A percentile compares a stretch with the other conserved stretches of the same genome.
These are phyloP conservation scores for Coemansia sp. DNA, from an alignment of 192 early-diverging fungal genomes.

Conservation along the genomic window DNA sequence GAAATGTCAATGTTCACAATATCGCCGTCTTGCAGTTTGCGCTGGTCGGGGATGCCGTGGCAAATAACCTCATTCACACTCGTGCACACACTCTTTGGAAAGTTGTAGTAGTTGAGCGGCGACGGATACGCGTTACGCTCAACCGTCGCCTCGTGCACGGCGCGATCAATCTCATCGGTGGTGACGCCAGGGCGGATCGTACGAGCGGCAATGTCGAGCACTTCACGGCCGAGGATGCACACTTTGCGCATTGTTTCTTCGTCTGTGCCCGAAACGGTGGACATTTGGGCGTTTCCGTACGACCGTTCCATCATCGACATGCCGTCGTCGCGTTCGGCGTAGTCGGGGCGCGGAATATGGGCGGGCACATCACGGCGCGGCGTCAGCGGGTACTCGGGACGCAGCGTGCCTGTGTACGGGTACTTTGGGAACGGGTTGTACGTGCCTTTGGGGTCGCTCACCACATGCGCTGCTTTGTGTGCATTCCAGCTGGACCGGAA, in stretches of 20 bases:
- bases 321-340: slow-evolving; percentile 61
- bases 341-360: slow-evolving; percentile 69
- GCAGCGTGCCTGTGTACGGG: slow-evolving; percentile 63
- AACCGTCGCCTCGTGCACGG: slow-evolving; percentile 92
- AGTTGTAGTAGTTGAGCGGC: slow-evolving; percentile 93
- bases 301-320: slow-evolving; percentile 71
- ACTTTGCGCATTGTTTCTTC: slow-evolving; percentile 77
- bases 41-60: slow-evolving; percentile 96
- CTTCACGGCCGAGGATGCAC: slow-evolving; percentile 81
- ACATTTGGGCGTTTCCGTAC: slow-evolving; percentile 68
- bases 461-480: slow-evolving; percentile 42
- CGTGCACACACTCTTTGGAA: slow-evolving; percentile 95
- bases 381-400: slow-evolving; percentile 74
- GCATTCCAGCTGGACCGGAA: slow-evolving; percentile 67
- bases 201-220: slow-evolving; percentile 81
- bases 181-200: slow-evolving; percentile 82
- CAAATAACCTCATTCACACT: slow-evolving; percentile 92
- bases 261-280: slow-evolving; percentile 65
- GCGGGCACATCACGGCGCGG: slow-evolving; percentile 65
- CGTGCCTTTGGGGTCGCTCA: slow-evolving; percentile 25
- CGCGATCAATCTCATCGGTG: slow-evolving; percentile 93
- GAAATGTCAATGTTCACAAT: slow-evolving; percentile 94
- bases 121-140: slow-evolving; percentile 92
- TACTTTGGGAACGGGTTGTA: slow-evolving; percentile 64
- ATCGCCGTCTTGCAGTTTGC: slow-evolving; percentile 90